Evolutionary conservation across 176 grass and related monocot genomes (phyloP).

Genomic region (Poa annua): DNA sequence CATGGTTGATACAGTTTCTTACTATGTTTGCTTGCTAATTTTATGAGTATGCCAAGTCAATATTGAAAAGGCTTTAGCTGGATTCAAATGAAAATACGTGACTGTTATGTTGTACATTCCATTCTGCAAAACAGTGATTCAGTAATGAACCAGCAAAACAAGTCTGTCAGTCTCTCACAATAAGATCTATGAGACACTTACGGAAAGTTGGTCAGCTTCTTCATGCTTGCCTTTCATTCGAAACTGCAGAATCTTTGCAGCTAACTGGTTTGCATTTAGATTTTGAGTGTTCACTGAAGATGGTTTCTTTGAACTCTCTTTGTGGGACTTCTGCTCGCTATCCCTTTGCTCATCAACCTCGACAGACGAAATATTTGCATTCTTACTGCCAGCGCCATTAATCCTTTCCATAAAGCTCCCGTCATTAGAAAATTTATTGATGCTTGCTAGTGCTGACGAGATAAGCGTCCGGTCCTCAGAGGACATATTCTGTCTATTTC

Average conservation of each 20-base stretch:
- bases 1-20: not conserved
- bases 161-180: conserved; percentile 6
- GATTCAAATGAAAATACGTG: not conserved
- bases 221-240: conserved; percentile 78
- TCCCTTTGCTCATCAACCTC: not conserved
- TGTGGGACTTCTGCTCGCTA: no score
- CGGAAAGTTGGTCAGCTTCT: conserved; percentile 76
- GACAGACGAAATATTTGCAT: conserved; percentile 39
- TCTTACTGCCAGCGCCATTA: conserved; percentile 34
- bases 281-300: conserved; percentile 25
- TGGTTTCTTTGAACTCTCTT: no score
- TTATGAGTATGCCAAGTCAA: no score
- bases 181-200: conserved; percentile 51
- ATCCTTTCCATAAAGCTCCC: conserved; percentile 76
- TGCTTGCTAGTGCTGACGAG: conserved; percentile 33
- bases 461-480: conserved; percentile 53
- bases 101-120: not conserved
- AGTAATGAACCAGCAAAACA: conserved; percentile 16
- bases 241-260: conserved; percentile 76
- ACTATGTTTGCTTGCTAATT: not conserved
- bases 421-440: conserved; percentile 86
- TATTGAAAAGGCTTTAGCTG: not conserved
- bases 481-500: conserved; percentile 57
- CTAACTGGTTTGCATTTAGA: conserved; percentile 78
- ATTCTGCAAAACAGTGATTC: conserved; percentile 28